Evolutionary conservation across 768 basidiomycete species (phyloP).

Genomic region (Boletus subcaerulescens): DNA sequence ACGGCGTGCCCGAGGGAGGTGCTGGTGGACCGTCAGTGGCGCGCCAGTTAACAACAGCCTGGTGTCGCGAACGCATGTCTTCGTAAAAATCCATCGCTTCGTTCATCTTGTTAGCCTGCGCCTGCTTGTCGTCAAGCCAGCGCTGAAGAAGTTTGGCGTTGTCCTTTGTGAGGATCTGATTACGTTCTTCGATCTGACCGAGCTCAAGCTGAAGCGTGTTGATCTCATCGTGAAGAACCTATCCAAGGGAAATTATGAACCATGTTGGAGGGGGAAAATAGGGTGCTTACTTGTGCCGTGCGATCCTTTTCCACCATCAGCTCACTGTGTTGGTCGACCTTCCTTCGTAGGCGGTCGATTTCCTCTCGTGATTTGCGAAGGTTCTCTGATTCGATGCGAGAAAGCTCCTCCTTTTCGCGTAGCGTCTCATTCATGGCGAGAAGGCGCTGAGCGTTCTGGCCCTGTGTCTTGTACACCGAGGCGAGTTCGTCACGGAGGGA

Average conservation of each 20-base stretch:
- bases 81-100: conserved; percentile 89
- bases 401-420: conserved; percentile 87
- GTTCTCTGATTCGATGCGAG: conserved; percentile 77
- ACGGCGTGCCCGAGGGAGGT: conserved; percentile 37
- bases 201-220: conserved; percentile 89
- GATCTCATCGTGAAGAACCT: conserved; percentile 96
- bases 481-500: conserved; percentile 89
- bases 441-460: conserved; percentile 91
- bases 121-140: conserved; percentile 94
- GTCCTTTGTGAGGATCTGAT: conserved; percentile 82
- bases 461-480: conserved; percentile 93
- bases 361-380: conserved; percentile 78
- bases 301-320: conserved; percentile 87
- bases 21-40: conserved; percentile 36
- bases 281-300: conserved; percentile 71
- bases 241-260: conserved; percentile 9
- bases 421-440: conserved; percentile 94
- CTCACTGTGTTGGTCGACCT: conserved; percentile 81
- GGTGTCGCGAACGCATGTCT: conserved; percentile 74
- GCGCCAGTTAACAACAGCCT: conserved; percentile 58
- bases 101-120: conserved; percentile 93
- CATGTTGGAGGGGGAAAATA: background rate
- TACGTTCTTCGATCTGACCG: conserved; percentile 83
- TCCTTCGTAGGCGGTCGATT: conserved; percentile 61
- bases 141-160: conserved; percentile 94